Evolutionary conservation across 73 alveolate species (phyloP), one percentile per base, ranked within the genome.

Genomic region (Stentor roeselii): DNA sequence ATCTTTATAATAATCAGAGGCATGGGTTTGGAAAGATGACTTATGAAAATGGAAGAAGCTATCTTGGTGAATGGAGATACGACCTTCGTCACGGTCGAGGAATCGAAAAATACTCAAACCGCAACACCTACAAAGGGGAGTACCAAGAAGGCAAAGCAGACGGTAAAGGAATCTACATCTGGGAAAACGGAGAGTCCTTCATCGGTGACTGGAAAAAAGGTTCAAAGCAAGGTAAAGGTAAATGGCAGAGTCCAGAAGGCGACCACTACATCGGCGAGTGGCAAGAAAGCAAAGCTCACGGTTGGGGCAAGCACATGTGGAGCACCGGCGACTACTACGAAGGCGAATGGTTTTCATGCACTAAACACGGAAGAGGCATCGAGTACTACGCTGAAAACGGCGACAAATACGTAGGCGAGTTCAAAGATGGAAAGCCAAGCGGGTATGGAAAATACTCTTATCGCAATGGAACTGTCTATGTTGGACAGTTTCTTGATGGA

Each of bases 291-390:
- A 85, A 91, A 60, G 94, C 97, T 15, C 90, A 92, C 74, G 99
- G 99, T n/a, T 95, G 85, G 82, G 99, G 99, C 21, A 95, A 90
- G 82, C 94, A 93, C 87, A 88, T 88, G 34, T 92, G 93, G 92
- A 83, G 92, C 37, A 91, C 90, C 39, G 99, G 99, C 59, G 98
- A 95, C 80, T 78, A 91, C 34, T 96, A 95, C 87, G 97, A 91
- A 60, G 99, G 99, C n/a, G 88, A 93, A 37, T 91, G 93, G 87
- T 38, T 60, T 37, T 74, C 35, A 2, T 78, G 89, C 76, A 60
- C 87, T 30, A 90, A 84, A 27, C 83, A 89, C 32, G 93, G 90
- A 58, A 58, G 67, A 84, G 96, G 96, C 3, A 38, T 67, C n/a
- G 95, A 89, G 59, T 50, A 61, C 59, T 92, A 90, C 74, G 76